Percentiles rank a stretch among this genome's conserved stretches.
Conservation (phyloP, 2,329 filamentous ascomycete genomes). For the Didymosphaeria variabile region DNA sequence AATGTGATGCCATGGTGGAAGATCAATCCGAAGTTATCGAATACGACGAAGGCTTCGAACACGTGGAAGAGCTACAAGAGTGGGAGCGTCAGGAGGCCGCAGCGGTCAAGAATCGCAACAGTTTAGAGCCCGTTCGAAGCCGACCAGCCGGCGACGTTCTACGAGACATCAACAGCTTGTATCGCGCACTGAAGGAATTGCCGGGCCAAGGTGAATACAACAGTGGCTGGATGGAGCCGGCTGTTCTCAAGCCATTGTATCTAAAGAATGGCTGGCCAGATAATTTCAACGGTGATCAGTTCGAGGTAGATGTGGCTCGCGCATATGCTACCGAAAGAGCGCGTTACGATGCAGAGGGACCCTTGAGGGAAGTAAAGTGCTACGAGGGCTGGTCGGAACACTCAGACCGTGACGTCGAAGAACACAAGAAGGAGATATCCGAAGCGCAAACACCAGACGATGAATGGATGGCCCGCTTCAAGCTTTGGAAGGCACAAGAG, state of each 20-base stretch:
- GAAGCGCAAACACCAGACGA: constrained; percentile 7
- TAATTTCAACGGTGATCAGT: constrained; percentile 26
- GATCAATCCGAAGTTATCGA: constrained; percentile 6
- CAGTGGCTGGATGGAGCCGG: background rate
- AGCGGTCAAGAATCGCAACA: constrained; percentile 18
- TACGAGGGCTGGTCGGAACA: background rate
- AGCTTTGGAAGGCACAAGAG: constrained; percentile 7
- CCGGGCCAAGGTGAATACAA: constrained; percentile 18
- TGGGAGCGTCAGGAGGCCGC: constrained; percentile 16
- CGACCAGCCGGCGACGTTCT: constrained; percentile 25
- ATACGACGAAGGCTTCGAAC: constrained; percentile 12
- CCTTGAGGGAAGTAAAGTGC: constrained; percentile 14
- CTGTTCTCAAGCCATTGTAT: constrained; percentile 11
- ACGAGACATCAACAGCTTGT: constrained; percentile 26
- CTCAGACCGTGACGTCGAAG: background rate
- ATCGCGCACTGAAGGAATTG: constrained; percentile 21
- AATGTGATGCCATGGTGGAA: background rate
- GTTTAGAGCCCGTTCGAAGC: constrained; percentile 21
- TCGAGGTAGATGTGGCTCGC: constrained; percentile 21
- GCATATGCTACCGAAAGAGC: constrained; percentile 21
- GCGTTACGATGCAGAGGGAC: constrained; percentile 10
- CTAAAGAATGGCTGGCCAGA: constrained; percentile 26
- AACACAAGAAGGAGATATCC: background rate
- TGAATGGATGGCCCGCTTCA: constrained; percentile 8
- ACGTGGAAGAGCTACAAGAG: constrained; percentile 22